A percentile compares a stretch with the other conserved stretches of the same genome.
These are phyloP conservation scores for Coniochaeta hoffmannii DNA, from an alignment of 2,329 filamentous ascomycete species.

Conservation along the genomic window DNA sequence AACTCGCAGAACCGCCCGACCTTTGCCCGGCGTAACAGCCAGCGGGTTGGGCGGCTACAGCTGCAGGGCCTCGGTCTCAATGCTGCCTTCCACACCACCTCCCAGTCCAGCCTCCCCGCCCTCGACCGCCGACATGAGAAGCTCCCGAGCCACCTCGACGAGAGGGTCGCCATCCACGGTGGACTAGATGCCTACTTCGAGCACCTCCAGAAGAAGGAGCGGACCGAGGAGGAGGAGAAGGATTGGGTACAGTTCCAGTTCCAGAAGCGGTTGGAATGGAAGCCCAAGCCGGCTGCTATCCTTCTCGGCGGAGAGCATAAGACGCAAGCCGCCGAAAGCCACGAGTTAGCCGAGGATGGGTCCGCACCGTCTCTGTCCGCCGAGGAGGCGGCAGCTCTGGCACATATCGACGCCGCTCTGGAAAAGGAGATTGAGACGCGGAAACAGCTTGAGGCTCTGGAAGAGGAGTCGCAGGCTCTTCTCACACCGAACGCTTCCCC, in stretches of 20 bases:
- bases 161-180: conserved; percentile 35
- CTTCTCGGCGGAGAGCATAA: conserved; percentile 36
- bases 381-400: conserved; percentile 39
- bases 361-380: conserved; percentile 4
- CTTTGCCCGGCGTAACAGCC: conserved; percentile 51
- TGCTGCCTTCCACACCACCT: conserved; percentile 64
- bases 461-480: conserved; percentile 34
- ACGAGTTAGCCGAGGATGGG: conserved; percentile 18
- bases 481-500: conserved; percentile 26
- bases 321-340: conserved; percentile 25
- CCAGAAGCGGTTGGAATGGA: conserved; percentile 84
- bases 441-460: conserved; percentile 34
- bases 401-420: conserved; percentile 79
- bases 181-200: conserved; percentile 88
- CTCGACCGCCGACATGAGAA: conserved; percentile 51
- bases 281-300: conserved; percentile 50
- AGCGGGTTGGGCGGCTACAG: conserved; percentile 45
- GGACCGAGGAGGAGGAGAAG: conserved; percentile 58
- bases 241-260: conserved; percentile 94
- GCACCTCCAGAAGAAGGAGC: conserved; percentile 74
- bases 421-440: conserved; percentile 65
- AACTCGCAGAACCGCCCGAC: conserved; percentile 63
- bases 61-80: conserved; percentile 64
- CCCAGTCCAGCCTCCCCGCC: conserved; percentile 41
- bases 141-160: conserved; percentile 37